Base-by-base conservation (phyloP, 1,139 yeast genomes). In the Candida smagusa region DNA sequence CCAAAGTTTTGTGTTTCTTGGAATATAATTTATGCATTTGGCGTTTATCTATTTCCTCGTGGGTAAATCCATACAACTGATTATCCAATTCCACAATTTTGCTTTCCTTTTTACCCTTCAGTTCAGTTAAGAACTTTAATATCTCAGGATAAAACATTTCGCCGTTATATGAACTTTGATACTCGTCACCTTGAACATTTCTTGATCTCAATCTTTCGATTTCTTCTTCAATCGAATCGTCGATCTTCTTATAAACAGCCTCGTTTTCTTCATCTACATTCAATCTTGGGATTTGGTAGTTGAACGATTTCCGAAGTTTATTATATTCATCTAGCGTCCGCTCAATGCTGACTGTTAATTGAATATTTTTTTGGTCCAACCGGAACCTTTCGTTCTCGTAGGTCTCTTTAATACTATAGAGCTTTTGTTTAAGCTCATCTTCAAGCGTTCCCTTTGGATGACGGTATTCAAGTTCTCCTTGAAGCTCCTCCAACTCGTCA, bases 1-100 rank as follows among this genome's bases (percentile, higher is more conserved):
- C 26, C 38, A 49, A 43, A 7, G 33, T 26, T 33, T 38, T 40
- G 34, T 41, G 37, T 34, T 47, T 49, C 36, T 41, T 41, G 22
- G 35, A 31, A 31, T 43, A 46, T 13, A 47, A 36, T 19, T 32
- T 42, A 12, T 44, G 35, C 9, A 42, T 19, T 9, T 30, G 26
- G 12, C 28, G 25, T 12, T 22, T 23, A 26, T 41, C 43, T 6
- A 41, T 30, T 11, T 24, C 28, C 11, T 24, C 24, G 28, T 30
- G 37, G 21, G 24, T 36, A 22, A 28, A 19, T 7, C 16, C 23
- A 16, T 42, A 34, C 16, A 48, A 32, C 2, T 37, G 30, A 6
- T 41, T 47, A 27, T 39, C 42, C 19, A 45, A 22, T 13, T 43
- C 39, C 24, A 30, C 34, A 13, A 46, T 31, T 28, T 43, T 46